Evolutionary conservation across 179 eudicot genomes (phyloP), one percentile per base, ranked within the genome.

Genomic region (Beta lomatogona): DNA sequence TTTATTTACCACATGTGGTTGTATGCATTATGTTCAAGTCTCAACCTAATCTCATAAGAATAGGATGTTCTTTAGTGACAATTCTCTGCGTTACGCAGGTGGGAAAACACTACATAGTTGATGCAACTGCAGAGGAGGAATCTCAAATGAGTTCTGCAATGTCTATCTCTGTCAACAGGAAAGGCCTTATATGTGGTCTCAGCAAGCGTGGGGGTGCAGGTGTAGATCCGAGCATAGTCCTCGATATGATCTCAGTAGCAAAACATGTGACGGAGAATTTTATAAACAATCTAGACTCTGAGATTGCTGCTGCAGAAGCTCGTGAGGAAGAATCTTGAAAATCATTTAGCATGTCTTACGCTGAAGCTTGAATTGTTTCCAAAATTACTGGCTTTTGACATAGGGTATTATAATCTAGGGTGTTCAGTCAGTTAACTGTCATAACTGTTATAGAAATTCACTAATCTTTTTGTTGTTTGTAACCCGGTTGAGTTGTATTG

Each of bases 51-150:
- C 9, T 46, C 31, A 22, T 21, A 14, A 31, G n/a, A 65, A 70
- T 50, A 64, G 11, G 50, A 19, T 6, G 12, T 6, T 52, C 9
- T 44, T 44, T n/a, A 28, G 58, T 58, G 52, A 21, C 44, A 59
- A 60, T 0, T 14, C 4, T 61, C 50, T 75, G 46, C 54, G 4
- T 73, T 64, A 15, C 76, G 64, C 69, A 95, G 99, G 95, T 94
- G 79, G 99, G 99, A 36, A 90, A 85, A 77, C 94, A 93, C 84
- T 93, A 94, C 76, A 93, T 95, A 73, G 93, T 95, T 50, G 98
- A 95, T 82, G 99, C 98, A 70, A 94, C 96, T n/a, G 79, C 89
- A 50, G 94, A 94, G 86, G 99, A 94, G 86, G 99, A 96, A 81
- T 94, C 98, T 60, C 93, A 94, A 80, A 96, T 96, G 99, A 94